Evolutionary conservation across 495 filamentous ascomycete genomes (phyloP), one percentile per base, ranked within the genome.

Genomic region (Xylaria palmicola): DNA sequence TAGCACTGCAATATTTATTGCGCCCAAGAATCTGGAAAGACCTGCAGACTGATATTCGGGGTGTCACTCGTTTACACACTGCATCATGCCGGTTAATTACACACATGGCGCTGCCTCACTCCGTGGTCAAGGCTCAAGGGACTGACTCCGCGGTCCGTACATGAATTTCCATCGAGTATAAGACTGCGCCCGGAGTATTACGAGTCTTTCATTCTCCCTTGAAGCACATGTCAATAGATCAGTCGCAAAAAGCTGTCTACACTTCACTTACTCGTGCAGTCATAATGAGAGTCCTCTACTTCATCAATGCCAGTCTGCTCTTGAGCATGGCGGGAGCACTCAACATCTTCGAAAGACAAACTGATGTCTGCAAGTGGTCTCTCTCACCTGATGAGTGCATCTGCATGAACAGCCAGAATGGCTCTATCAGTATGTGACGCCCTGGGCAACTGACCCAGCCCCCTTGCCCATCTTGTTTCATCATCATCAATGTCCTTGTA

Each of bases 361-460:
- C 30, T 13, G 56, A 59, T 49, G 56, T 59, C 30, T 59, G 56
- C 45, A 59, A 40, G 30, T 59, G 56, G 56, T 48, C 56, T n/a
- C 56, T 59, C 40, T 29, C 20, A n/a, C 56, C 56, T 13, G 56
- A 59, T 24, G 56, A 59, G 13, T 59, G 56, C 26, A 59, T 59
- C 10, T 59, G 56, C 20, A 59, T 59, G 56, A 59, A 59, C 8
- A 59, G 56, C 30, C 29, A 49, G 45, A 59, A 49, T 40, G 56
- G 56, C 4, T 26, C 56, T 1, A 59, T 36, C 8, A 59, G 56
- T 59, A 49, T 9, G 56, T 49, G 30, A 36, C 2, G 7, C 30
- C 4, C 12, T 30, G 22, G 29, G n/a, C 15, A 22, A 36, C 15
- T 22, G 5, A 34, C 10, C 15, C 47, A 3, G 15, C 7, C 27